phyloP scores from a whole-genome alignment of 1,284 basidiomycete species.

The Cutaneotrichosporon arboriforme region DNA sequence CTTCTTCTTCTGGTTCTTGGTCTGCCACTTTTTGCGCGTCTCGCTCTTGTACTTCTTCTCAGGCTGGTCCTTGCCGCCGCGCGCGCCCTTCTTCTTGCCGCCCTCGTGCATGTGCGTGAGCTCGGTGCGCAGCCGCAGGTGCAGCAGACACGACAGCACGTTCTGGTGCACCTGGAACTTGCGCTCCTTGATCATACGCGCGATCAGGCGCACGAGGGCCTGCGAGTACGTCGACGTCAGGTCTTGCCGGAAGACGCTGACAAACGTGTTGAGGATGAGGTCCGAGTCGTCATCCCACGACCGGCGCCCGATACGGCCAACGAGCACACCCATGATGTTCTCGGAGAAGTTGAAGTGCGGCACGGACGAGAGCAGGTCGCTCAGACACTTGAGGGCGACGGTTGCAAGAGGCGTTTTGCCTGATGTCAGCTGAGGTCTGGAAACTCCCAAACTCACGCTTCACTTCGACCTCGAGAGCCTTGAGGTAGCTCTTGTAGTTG shows the following conservation, averaged over 20 bases:
- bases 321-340: constrained; percentile 84
- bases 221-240: constrained; percentile 72
- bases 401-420: constrained; percentile 67
- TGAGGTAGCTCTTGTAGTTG: constrained; percentile 84
- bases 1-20: constrained; percentile 77
- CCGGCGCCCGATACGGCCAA: constrained; percentile 75
- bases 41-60: constrained; percentile 57
- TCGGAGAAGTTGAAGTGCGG: constrained; percentile 97
- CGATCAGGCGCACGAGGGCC: constrained; percentile 82
- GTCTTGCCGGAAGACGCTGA: constrained; percentile 75
- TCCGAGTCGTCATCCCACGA: constrained; percentile 85
- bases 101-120: constrained; percentile 54
- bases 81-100: constrained; percentile 54
- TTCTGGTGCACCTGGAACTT: constrained; percentile 84
- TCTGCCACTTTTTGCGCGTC: constrained; percentile 64
- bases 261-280: constrained; percentile 72
- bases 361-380: constrained; percentile 71
- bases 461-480: constrained; percentile 74
- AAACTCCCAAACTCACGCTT: constrained; percentile 58
- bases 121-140: constrained; percentile 83
- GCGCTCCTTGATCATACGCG: constrained; percentile 94
- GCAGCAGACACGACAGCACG: constrained; percentile 76
- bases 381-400: constrained; percentile 75
- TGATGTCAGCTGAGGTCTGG: constrained; percentile 45
- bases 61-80: constrained; percentile 55